Conservation (phyloP, 73 alveolate species). For the Tetrahymena borealis region DNA sequence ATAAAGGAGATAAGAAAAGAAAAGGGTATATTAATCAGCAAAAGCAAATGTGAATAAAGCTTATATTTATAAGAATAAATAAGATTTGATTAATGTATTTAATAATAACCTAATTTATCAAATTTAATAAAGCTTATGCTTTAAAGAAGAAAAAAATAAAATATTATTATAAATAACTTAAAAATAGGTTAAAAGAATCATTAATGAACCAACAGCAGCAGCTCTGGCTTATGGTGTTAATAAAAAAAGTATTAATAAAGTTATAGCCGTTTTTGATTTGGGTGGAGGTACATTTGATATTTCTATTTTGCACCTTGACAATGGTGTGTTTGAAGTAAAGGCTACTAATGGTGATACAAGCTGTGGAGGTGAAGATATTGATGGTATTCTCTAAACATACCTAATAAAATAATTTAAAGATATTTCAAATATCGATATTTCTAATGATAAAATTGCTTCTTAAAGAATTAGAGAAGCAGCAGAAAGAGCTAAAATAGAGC, state of each 20-base stretch:
- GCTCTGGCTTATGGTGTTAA: conserved; percentile 58
- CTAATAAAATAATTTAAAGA: conserved; percentile 1
- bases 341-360: conserved; percentile 52
- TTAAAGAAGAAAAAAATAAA: too few relatives aligned
- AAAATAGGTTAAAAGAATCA: conserved; percentile 35
- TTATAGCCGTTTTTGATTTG: conserved; percentile 41
- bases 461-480: conserved; percentile 33
- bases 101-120: too few relatives aligned
- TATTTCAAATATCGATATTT: neutral
- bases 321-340: conserved; percentile 50
- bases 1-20: neutral
- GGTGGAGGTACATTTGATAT: conserved; percentile 69
- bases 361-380: conserved; percentile 47
- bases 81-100: too few relatives aligned
- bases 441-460: conserved; percentile 16
- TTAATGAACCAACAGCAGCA: conserved; percentile 70
- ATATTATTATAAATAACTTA: too few relatives aligned
- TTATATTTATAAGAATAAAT: too few relatives aligned
- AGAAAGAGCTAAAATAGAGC: conserved; percentile 46
- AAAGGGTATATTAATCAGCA: neutral
- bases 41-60: too few relatives aligned
- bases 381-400: neutral
- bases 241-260: conserved; percentile 6
- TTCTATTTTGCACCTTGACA: conserved; percentile 25
- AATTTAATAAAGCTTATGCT: too few relatives aligned